A percentile compares a stretch with the other conserved stretches of the same genome.
Conservation (phyloP, 306 rosid genomes). For the Sesbania bispinosa region DNA sequence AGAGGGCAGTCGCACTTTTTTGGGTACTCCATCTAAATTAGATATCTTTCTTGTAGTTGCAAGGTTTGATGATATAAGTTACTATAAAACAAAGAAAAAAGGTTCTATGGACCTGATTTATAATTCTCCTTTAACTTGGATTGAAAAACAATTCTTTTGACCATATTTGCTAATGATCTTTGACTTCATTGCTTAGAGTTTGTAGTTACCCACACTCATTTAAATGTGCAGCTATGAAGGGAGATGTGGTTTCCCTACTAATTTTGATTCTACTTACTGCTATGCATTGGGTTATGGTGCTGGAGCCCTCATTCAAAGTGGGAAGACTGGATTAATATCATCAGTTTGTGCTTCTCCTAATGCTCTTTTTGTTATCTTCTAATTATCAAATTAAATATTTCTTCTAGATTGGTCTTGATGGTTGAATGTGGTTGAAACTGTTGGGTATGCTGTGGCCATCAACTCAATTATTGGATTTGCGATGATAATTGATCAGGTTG, state of each 20-base stretch:
- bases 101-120: neutral
- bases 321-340: slow-evolving; percentile 91
- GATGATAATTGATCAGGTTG: slow-evolving; percentile 63
- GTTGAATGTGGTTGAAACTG: slow-evolving; percentile 17
- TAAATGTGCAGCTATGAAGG: slow-evolving; percentile 72
- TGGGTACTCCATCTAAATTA: slow-evolving; percentile 55
- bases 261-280: slow-evolving; percentile 82
- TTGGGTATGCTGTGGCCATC: slow-evolving; percentile 1
- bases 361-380: neutral
- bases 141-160: neutral
- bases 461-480: slow-evolving; percentile 13
- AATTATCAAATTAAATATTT: slow-evolving; percentile 20
- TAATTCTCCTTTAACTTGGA: neutral
- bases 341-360: slow-evolving; percentile 56
- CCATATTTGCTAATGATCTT: neutral
- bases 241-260: slow-evolving; percentile 89
- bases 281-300: slow-evolving; percentile 90
- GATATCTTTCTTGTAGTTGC: neutral
- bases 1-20: slow-evolving; percentile 96
- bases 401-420: slow-evolving; percentile 16
- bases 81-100: neutral
- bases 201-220: slow-evolving; percentile 13
- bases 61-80: neutral
- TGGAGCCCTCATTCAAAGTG: slow-evolving; percentile 79
- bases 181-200: neutral